Base-by-base conservation (phyloP, 768 basidiomycete genomes). In the Boletus rubescentipes region DNA sequence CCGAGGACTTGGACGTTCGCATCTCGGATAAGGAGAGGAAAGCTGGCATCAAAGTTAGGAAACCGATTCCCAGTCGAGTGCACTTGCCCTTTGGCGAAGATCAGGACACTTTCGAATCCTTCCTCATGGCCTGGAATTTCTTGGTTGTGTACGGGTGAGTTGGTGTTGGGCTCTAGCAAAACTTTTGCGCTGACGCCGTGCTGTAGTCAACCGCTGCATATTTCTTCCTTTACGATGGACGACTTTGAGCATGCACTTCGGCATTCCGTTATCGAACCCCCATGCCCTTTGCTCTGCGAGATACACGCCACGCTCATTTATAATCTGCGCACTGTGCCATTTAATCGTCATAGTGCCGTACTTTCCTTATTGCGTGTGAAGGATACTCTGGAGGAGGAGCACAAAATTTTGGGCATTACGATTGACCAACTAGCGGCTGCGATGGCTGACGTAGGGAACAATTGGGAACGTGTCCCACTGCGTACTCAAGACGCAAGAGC, bases 121-220 rank as follows among this genome's bases (percentile, higher is more conserved):
- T 98, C 69, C 72, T 98, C 30, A 87, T 91, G 87, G 76, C 84
- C 9, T 99, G 95, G 95, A 94, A 92, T 71, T 96, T 96, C 70
- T 72, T 98, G 51, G 87, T 91, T 49, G 87, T 93, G 48, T 95
- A 95, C 71, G 93, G 94, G 97, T 97, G 67, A 62, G 84, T 72
- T 30, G 16, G 57, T 39, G 21, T 54, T n/a, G 31, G 6, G 21
- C 10, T 34, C 42, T 2, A 10, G 12, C 2, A 39, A 36, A 20
- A 6, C 29, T 37, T 39, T 32, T n/a, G 40, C 20, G 42, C 23
- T 63, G 30, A 55, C 49, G 54, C 42, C 49, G 36, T 54, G 49
- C 46, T 31, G 38, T 57, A 97, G 96, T 6, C 86, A 89, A 79
- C 88, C 95, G 2, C 77, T 98, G 15, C 86, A 89, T 57, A 72